Conservation (phyloP, 768 basidiomycete genomes). For the Sporobolomyces phaffii region DNA sequence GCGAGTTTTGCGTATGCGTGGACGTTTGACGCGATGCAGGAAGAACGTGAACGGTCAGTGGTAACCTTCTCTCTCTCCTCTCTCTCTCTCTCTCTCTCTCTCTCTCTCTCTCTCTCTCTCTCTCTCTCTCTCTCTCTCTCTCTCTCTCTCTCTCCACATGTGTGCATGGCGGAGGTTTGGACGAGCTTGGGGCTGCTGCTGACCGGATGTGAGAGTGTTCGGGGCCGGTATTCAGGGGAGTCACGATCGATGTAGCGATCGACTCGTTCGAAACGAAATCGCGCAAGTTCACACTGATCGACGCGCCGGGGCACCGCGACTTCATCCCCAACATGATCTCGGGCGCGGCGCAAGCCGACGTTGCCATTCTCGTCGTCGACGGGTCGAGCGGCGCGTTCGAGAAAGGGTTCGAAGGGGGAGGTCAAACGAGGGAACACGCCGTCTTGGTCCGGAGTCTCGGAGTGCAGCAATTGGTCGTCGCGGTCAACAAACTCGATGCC, state of each 20-base stretch:
- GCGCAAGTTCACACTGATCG: conserved; percentile 81
- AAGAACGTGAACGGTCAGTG: conserved; percentile 85
- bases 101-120: neutral
- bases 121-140: too few species aligned
- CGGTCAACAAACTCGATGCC: conserved; percentile 90
- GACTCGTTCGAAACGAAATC: conserved; percentile 60
- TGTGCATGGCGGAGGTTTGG: too few species aligned
- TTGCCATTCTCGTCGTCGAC: conserved; percentile 87
- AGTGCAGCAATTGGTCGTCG: conserved; percentile 81
- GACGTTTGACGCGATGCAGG: conserved; percentile 85
- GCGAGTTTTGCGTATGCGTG: conserved; percentile 97
- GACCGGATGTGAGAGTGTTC: neutral
- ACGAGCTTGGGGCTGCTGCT: too few species aligned
- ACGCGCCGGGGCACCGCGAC: conserved; percentile 94
- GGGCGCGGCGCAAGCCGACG: conserved; percentile 93
- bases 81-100: neutral
- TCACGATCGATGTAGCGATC: conserved; percentile 94
- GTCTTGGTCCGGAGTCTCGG: conserved; percentile 86
- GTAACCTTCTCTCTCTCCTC: too few species aligned
- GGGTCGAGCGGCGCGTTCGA: conserved; percentile 88
- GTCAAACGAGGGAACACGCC: conserved; percentile 92
- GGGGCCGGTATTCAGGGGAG: conserved; percentile 58
- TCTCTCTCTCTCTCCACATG: too few species aligned
- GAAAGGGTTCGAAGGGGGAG: conserved; percentile 85
- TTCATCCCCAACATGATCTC: conserved; percentile 99